phyloP scores from a whole-genome alignment of 345 rosid genomes.

The Syzygium oleosum region DNA sequence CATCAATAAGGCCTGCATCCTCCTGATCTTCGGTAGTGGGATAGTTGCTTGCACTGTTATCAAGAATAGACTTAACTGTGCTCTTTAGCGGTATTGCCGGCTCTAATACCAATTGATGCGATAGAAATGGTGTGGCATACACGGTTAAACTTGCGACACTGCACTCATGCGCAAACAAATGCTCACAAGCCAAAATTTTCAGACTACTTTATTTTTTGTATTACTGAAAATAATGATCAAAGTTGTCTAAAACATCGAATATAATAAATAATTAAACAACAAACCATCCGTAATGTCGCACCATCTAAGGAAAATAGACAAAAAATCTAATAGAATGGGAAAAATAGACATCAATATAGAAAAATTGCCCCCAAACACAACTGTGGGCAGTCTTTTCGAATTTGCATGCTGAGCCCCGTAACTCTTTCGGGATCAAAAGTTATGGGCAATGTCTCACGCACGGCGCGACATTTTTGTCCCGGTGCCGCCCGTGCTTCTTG shows the following conservation, averaged over 20 bases:
- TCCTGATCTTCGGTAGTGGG: neutral
- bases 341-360: neutral
- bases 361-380: no score
- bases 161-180: accelerated
- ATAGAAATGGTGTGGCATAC: neutral
- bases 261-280: neutral
- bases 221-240: neutral
- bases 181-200: accelerated
- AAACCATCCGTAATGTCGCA: neutral
- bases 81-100: accelerated
- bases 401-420: no score
- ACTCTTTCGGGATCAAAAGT: no score
- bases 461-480: no score
- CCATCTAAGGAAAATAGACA: neutral
- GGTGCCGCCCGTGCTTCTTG: no score
- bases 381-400: no score
- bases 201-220: neutral
- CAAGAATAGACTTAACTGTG: neutral
- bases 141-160: neutral
- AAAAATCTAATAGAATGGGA: neutral
- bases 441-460: neutral
- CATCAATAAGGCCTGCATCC: neutral
- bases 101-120: no score
- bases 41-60: neutral
- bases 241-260: neutral